phyloP scores from a whole-genome alignment of 768 basidiomycete genomes.

The Mycena maculata region DNA sequence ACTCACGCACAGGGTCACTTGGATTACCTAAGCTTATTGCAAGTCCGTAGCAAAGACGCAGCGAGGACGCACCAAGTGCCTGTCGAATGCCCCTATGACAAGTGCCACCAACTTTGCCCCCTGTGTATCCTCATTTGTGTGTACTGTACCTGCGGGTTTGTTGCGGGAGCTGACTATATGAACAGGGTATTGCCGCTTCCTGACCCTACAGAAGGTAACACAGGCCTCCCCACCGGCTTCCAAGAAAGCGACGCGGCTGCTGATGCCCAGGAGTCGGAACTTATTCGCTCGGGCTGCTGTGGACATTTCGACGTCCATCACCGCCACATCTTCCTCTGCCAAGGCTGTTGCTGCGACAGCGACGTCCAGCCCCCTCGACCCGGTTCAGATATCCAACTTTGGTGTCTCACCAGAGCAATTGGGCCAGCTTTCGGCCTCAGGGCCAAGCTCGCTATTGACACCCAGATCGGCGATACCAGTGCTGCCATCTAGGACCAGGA shows the following conservation, averaged over 20 bases:
- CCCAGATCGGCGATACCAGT: background rate
- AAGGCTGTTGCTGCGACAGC: background rate
- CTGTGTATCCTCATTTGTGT: background rate
- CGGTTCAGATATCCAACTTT: background rate
- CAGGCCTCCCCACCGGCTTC: background rate
- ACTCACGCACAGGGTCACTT: too few species aligned
- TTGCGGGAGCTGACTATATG: background rate
- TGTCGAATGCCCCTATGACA: too few species aligned
- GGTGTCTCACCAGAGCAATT: conserved; percentile 1
- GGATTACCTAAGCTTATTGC: too few species aligned
- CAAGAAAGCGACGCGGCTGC: background rate
- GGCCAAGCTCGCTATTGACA: conserved; percentile 2
- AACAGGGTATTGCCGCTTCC: background rate
- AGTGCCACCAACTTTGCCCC: too few species aligned
- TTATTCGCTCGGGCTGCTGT: background rate
- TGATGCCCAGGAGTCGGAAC: background rate
- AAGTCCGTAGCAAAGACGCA: too few species aligned
- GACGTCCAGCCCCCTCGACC: background rate
- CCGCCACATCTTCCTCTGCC: background rate
- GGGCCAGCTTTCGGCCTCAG: background rate
- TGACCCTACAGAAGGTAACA: too few species aligned
- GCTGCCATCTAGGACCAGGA: background rate
- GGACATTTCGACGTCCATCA: background rate
- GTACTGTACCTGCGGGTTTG: background rate
- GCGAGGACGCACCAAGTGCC: too few species aligned